These are phyloP conservation scores for Neurospora intermedia DNA, from an alignment of 495 filamentous ascomycete species.

Conservation along the genomic window DNA sequence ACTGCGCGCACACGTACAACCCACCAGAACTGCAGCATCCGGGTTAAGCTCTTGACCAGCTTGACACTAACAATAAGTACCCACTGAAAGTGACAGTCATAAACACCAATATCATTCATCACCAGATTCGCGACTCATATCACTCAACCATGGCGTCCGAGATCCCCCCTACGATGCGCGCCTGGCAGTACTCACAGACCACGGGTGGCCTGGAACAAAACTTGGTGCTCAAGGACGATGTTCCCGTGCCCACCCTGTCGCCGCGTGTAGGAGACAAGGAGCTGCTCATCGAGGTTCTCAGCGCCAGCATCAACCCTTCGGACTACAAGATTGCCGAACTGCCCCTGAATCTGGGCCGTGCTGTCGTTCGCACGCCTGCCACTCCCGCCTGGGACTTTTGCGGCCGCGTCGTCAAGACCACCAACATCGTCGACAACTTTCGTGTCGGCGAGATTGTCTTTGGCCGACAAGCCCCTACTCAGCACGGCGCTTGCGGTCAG, in stretches of 20 bases:
- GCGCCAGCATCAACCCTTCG: slow-evolving; percentile 52
- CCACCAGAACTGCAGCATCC: neutral
- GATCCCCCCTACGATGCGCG: slow-evolving; percentile 41
- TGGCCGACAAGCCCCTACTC: slow-evolving; percentile 32
- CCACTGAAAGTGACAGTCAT: neutral
- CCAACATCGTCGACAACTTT: slow-evolving; percentile 25
- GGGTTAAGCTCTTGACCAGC: neutral
- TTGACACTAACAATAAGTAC: neutral
- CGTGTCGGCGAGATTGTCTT: slow-evolving; percentile 46
- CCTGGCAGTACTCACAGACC: slow-evolving; percentile 50
- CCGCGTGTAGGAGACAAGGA: slow-evolving; percentile 28
- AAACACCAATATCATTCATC: neutral
- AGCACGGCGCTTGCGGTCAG: slow-evolving; percentile 45
- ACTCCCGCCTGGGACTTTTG: slow-evolving; percentile 55
- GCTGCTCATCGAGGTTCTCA: slow-evolving; percentile 46
- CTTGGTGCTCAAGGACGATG: slow-evolving; percentile 36
- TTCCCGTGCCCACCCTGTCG: slow-evolving; percentile 27
- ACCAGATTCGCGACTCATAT: neutral
- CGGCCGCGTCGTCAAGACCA: slow-evolving; percentile 42
- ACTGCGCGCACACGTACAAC: neutral
- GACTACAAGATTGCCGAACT: slow-evolving; percentile 61
- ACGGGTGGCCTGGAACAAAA: slow-evolving; percentile 44
- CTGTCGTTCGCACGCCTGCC: slow-evolving; percentile 33
- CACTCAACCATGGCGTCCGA: neutral
- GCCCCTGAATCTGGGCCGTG: slow-evolving; percentile 23